phyloP scores from a whole-genome alignment of 805 yeast species.

The Candida pseudofarinosa region DNA sequence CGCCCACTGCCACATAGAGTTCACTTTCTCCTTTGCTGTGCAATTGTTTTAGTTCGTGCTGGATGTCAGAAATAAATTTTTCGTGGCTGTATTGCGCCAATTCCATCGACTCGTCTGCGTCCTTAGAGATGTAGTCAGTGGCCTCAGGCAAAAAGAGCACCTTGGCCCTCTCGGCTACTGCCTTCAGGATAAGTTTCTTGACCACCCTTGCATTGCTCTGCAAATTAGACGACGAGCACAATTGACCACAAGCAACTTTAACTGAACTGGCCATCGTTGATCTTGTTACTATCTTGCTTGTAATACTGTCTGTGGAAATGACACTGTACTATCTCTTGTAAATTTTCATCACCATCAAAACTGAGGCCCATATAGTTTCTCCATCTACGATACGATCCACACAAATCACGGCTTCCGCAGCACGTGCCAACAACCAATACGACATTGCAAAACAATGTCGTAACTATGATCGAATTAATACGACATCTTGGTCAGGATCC shows the following conservation, averaged over 20 bases:
- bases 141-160: conserved; percentile 92
- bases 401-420: too few relatives aligned
- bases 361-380: too few relatives aligned
- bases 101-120: conserved; percentile 58
- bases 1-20: conserved; percentile 75
- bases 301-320: too few relatives aligned
- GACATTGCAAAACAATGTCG: too few relatives aligned
- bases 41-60: conserved; percentile 40
- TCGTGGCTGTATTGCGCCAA: conserved; percentile 46
- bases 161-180: conserved; percentile 56
- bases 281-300: too few relatives aligned
- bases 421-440: too few relatives aligned
- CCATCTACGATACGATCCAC: too few relatives aligned
- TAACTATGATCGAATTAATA: too few relatives aligned
- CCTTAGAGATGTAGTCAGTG: conserved; percentile 76
- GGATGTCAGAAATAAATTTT: conserved; percentile 42
- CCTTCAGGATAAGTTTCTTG: conserved; percentile 55
- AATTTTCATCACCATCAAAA: too few relatives aligned
- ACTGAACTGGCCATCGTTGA: conserved; percentile 4
- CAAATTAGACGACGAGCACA: conserved; percentile 68
- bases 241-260: conserved; percentile 75
- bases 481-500: too few relatives aligned
- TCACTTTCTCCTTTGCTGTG: conserved; percentile 15
- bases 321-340: too few relatives aligned
- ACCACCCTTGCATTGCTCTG: conserved; percentile 58